phyloP scores from a whole-genome alignment of 1,284 basidiomycete species.

The Vanrija pseudolonga region DNA sequence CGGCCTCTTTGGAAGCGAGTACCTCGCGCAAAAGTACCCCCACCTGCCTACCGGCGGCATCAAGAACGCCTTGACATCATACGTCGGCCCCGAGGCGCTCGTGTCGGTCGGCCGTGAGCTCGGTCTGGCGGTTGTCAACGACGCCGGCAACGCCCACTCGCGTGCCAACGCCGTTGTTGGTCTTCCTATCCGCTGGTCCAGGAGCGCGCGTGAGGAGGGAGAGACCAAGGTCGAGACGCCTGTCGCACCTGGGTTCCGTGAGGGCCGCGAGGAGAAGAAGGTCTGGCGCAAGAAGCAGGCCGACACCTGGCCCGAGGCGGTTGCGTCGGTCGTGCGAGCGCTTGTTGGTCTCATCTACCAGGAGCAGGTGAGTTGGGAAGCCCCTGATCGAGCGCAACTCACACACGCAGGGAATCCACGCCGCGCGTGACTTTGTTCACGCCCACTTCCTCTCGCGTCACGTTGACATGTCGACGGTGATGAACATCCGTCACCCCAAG shows the following conservation, averaged over 20 bases:
- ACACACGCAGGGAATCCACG: constrained; percentile 63
- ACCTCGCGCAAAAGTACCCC: constrained; percentile 76
- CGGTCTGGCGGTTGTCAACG: constrained; percentile 37
- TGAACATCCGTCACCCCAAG: constrained; percentile 86
- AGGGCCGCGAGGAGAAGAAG: constrained; percentile 13
- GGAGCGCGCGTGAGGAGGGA: constrained; percentile 64
- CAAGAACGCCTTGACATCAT: constrained; percentile 84
- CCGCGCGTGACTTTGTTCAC: constrained; percentile 77
- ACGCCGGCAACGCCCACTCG: constrained; percentile 15
- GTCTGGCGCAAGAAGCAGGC: constrained; percentile 11
- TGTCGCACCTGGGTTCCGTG: constrained; percentile 23
- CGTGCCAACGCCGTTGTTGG: constrained; percentile 18
- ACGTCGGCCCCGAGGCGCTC: constrained; percentile 80
- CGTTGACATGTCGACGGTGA: constrained; percentile 72
- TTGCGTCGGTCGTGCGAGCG: constrained; percentile 51
- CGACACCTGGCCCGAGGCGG: constrained; percentile 42
- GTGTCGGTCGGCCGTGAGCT: constrained; percentile 79
- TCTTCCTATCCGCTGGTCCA: constrained; percentile 52
- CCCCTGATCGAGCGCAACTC: background rate
- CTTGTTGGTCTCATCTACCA: constrained; percentile 56
- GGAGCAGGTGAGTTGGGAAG: constrained; percentile 48
- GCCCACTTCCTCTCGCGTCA: constrained; percentile 78
- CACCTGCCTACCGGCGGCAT: constrained; percentile 85
- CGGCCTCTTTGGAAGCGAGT: constrained; percentile 86
- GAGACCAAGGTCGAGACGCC: constrained; percentile 18